Base-by-base conservation (phyloP, 331 rosid genomes). In the Telfairia occidentalis region DNA sequence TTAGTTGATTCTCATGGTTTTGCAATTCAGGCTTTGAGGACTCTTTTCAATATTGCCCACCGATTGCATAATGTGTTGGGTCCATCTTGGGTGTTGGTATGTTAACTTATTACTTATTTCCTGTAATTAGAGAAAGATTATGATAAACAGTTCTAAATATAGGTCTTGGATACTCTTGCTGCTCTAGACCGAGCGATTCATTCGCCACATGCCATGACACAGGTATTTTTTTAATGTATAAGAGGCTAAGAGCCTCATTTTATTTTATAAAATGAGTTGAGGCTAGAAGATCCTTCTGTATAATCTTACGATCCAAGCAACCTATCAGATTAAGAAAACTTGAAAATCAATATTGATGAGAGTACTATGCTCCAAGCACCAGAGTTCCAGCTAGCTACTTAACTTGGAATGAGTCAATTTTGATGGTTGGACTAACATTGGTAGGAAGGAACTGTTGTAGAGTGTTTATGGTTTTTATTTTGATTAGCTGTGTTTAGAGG, bases 51-150 rank as follows among this genome's bases (percentile, higher is more conserved):
- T 86, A 88, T 91, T 79, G 96, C 98, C 74, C 98, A 94, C 73
- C 93, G 98, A 53, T 79, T 94, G 78, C 96, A 89, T 80, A 94
- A 94, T 84, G 92, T 94, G 81, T 78, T 94, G 91, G 98, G 98
- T 18, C 96, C 95, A 71, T 94, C 98, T 13, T 94, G 98, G 98
- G 97, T 94, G 72, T 81, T 94, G 97, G 98, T 94, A 90, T 8
- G 97, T 85, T 24, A 26, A 42, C 58, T 77, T 76, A 45, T 45
- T 49, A 78, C 24, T 78, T 59, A 24, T 28, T 57, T 57, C 78
- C 30, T n/a, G 74, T 69, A 24, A 80, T 64, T 54, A 24, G 64
- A 42, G 34, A 40, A 80, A 38, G 38, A 28, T 71, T 57, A 6
- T 73, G 70, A 23, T 59, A 76, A 81, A 53, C 61, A 53, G 80